These are phyloP conservation scores for Aspergillus fructus DNA, from an alignment of 2,329 filamentous ascomycete genomes.

Conservation along the genomic window DNA sequence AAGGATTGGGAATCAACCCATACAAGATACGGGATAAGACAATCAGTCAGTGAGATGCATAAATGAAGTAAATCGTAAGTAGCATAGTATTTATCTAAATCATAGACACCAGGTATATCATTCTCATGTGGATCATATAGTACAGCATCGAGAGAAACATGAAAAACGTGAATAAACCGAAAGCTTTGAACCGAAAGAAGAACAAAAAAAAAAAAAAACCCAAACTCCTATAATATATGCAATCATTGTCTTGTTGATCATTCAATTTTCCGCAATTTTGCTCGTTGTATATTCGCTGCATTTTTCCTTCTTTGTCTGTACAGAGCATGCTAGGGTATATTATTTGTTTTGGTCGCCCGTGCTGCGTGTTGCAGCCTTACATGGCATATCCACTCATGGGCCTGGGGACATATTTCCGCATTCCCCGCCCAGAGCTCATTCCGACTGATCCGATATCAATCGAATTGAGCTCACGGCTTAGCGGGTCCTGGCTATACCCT, in stretches of 20 bases:
- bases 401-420: slow-evolving; percentile 33
- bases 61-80: neutral
- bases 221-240: slow-evolving; percentile 1
- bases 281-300: neutral
- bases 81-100: neutral
- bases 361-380: slow-evolving; percentile 12
- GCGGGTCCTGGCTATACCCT: slow-evolving; percentile 43
- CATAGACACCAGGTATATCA: neutral
- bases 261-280: neutral
- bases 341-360: neutral
- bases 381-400: slow-evolving; percentile 30
- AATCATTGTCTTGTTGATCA: slow-evolving; percentile 1
- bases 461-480: slow-evolving; percentile 58
- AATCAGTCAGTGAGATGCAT: neutral
- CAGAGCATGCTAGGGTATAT: neutral
- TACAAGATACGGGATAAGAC: neutral
- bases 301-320: neutral
- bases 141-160: slow-evolving; percentile 1
- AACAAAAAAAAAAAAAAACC: neutral
- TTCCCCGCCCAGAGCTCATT: slow-evolving; percentile 28
- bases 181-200: slow-evolving; percentile 9
- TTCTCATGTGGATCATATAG: slow-evolving; percentile 2
- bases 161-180: slow-evolving; percentile 4
- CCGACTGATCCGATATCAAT: slow-evolving; percentile 48
- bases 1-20: no score